Evolutionary conservation across 257 asterid species (phyloP).

Genomic region (Solanum rostratum): DNA sequence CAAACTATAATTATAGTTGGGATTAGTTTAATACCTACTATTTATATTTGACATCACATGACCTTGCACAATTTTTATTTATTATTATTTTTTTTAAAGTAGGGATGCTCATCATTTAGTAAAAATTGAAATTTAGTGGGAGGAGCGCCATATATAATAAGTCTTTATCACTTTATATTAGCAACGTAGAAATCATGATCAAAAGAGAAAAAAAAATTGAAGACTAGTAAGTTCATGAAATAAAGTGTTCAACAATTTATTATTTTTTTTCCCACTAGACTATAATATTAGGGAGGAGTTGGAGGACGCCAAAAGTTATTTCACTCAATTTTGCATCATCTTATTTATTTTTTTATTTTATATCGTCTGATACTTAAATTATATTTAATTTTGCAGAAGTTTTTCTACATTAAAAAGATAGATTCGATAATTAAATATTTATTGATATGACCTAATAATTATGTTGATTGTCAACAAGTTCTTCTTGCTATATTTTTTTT

Average conservation of each 20-base stretch:
- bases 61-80: background rate
- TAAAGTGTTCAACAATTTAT: background rate
- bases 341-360: background rate
- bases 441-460: background rate
- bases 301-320: background rate
- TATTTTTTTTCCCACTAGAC: background rate
- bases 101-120: background rate
- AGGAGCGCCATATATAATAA: background rate
- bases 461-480: background rate
- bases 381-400: background rate
- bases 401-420: too few species aligned
- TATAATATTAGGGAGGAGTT: background rate
- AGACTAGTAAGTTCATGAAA: background rate
- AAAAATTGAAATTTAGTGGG: background rate
- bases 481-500: background rate
- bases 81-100: background rate
- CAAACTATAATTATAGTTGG: background rate
- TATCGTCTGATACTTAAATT: rapidly evolving
- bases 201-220: background rate
- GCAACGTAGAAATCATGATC: background rate
- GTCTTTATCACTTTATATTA: background rate
- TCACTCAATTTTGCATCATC: background rate
- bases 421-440: background rate
- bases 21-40: background rate
- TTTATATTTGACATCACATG: background rate